A percentile compares a stretch with the other conserved stretches of the same genome.
These are phyloP conservation scores for Nevesoporus exiguus DNA, from an alignment of 768 basidiomycete species.

Conservation along the genomic window DNA sequence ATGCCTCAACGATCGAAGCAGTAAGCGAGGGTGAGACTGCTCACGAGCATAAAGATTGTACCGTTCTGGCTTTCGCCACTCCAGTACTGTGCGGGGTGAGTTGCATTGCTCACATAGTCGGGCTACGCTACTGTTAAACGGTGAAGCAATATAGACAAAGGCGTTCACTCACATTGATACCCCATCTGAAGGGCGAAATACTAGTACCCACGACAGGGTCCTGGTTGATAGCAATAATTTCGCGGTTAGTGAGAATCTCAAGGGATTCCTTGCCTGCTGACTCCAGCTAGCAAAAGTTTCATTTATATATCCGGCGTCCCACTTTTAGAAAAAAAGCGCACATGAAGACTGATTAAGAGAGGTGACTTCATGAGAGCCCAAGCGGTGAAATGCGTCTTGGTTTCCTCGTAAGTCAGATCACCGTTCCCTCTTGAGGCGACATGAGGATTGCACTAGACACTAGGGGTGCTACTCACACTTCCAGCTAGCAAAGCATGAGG, in stretches of 20 bases:
- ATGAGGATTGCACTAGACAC: not conserved
- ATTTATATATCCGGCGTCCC: conserved; percentile 2
- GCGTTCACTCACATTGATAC: conserved; percentile 49
- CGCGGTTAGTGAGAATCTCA: conserved; percentile 56
- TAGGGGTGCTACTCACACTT: conserved; percentile 42
- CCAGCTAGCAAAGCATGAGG: conserved; percentile 38
- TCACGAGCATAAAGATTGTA: conserved; percentile 63
- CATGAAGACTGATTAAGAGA: conserved; percentile 58
- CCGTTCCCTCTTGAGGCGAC: conserved; percentile 52
- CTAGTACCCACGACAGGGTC: conserved; percentile 59
- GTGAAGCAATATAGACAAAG: not conserved
- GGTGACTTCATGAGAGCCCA: conserved; percentile 74
- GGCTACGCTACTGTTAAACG: conserved; percentile 21
- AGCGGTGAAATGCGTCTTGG: conserved; percentile 67
- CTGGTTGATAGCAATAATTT: conserved; percentile 68
- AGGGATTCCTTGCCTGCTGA: conserved; percentile 48
- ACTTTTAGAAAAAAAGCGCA: conserved; percentile 26
- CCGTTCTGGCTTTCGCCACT: conserved; percentile 64
- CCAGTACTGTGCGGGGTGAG: conserved; percentile 69
- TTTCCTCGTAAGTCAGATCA: conserved; percentile 56
- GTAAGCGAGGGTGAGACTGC: conserved; percentile 4
- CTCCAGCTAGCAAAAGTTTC: conserved; percentile 39
- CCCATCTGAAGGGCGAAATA: conserved; percentile 68
- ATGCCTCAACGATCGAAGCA: not conserved
- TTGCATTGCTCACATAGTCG: conserved; percentile 38